Evolutionary conservation across 129 eudicot genomes (phyloP).

Genomic region (Pseudognaphalium luteoalbum): DNA sequence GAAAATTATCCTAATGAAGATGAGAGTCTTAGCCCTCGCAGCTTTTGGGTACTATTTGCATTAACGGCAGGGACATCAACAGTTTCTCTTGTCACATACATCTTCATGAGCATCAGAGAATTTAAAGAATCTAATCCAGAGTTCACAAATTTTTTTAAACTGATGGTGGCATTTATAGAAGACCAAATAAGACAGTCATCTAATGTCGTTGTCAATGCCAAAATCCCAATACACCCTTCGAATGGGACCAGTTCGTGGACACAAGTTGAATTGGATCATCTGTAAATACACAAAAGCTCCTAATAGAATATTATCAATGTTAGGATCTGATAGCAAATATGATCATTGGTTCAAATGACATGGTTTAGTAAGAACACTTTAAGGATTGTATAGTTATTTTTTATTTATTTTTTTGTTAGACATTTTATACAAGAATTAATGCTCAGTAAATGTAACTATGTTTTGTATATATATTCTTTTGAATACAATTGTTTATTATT

Average conservation of each 20-base stretch:
- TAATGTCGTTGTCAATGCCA: not conserved
- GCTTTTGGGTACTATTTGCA: constrained; percentile 28
- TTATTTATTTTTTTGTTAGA: too few relatives aligned
- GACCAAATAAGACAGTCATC: constrained; percentile 27
- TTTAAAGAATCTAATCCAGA: constrained; percentile 20
- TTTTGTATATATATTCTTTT: too few relatives aligned
- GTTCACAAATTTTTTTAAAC: constrained; percentile 2
- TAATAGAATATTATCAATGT: constrained; percentile 1
- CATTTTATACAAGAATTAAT: too few relatives aligned
- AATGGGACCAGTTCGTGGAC: constrained; percentile 1
- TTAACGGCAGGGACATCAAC: constrained; percentile 31
- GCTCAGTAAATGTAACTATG: too few relatives aligned
- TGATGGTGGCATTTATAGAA: constrained; percentile 16
- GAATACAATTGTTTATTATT: too few relatives aligned
- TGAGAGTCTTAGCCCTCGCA: constrained; percentile 24
- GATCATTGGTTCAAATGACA: not conserved
- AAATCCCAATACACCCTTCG: constrained; percentile 10
- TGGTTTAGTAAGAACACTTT: not conserved
- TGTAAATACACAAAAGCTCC: not conserved
- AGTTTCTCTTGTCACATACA: constrained; percentile 25
- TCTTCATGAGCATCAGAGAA: constrained; percentile 17
- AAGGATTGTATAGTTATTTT: too few relatives aligned
- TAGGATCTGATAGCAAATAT: constrained; percentile 1
- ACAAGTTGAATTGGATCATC: not conserved
- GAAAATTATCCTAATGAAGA: constrained; percentile 15